These are phyloP conservation scores for Plenodomus tracheiphilus DNA, from an alignment of 2,329 filamentous ascomycete species.

Conservation along the genomic window DNA sequence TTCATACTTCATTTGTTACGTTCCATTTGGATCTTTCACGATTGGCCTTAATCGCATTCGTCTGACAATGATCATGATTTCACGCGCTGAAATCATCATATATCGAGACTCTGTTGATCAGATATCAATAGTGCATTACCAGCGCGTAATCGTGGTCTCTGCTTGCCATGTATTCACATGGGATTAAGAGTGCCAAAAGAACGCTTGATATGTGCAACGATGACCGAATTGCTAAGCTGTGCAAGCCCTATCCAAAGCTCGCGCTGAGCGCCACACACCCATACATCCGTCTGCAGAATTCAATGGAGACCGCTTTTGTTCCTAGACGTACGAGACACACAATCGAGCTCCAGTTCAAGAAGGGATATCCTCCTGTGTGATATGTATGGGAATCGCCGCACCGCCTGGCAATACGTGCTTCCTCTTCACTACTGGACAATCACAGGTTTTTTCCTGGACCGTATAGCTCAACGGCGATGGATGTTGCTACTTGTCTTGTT, in stretches of 20 bases:
- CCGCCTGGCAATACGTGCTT: not conserved
- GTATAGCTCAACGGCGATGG: too few species aligned
- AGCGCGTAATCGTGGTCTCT: too few species aligned
- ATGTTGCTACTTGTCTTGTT: not conserved
- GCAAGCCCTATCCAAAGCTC: not conserved
- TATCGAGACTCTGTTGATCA: too few species aligned
- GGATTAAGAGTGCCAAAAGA: not conserved
- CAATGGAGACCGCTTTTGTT: not conserved
- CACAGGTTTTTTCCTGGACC: too few species aligned
- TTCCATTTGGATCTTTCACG: too few species aligned
- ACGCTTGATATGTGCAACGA: not conserved
- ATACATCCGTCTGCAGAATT: not conserved
- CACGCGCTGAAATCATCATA: too few species aligned
- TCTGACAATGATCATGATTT: too few species aligned
- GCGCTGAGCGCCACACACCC: not conserved
- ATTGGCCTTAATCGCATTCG: too few species aligned
- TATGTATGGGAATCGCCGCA: not conserved
- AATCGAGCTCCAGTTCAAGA: not conserved
- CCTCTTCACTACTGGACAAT: too few species aligned
- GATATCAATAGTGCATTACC: too few species aligned
- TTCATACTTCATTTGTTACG: too few species aligned
- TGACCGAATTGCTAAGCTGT: not conserved
- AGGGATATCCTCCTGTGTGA: not conserved
- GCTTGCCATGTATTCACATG: too few species aligned
- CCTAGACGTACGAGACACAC: not conserved